Evolutionary conservation across 768 basidiomycete species (phyloP).

Genomic region (Leccinum longicurvipes): DNA sequence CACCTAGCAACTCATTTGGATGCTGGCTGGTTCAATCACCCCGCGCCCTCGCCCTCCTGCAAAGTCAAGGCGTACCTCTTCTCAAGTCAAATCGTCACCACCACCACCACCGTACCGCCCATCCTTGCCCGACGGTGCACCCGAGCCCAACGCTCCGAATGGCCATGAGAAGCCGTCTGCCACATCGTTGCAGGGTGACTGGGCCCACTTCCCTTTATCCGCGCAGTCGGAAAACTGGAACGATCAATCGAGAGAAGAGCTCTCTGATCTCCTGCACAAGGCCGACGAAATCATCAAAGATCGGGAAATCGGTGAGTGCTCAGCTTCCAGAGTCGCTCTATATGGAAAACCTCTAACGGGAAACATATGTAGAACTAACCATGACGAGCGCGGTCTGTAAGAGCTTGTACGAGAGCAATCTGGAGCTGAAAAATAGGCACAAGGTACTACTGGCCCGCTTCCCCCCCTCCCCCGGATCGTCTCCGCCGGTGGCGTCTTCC

Average conservation of each 20-base stretch:
- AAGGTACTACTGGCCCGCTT: slow-evolving; percentile 66
- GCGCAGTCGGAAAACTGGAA: slow-evolving; percentile 46
- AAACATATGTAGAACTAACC: slow-evolving; percentile 50
- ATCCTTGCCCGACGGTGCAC: slow-evolving; percentile 30
- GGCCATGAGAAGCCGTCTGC: slow-evolving; percentile 36
- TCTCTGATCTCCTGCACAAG: slow-evolving; percentile 64
- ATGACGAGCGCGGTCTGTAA: slow-evolving; percentile 67
- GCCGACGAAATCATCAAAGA: slow-evolving; percentile 76
- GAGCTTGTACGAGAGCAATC: slow-evolving; percentile 65
- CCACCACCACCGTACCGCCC: slow-evolving; percentile 62
- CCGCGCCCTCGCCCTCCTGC: slow-evolving; percentile 72
- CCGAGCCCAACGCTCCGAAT: slow-evolving; percentile 13
- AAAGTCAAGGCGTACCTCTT: slow-evolving; percentile 50
- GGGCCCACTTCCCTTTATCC: slow-evolving; percentile 22
- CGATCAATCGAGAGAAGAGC: slow-evolving; percentile 70
- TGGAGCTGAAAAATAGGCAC: slow-evolving; percentile 66
- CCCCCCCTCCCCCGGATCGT: slow-evolving; percentile 42
- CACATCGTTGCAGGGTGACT: slow-evolving; percentile 11
- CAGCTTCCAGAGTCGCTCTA: background rate
- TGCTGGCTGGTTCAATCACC: slow-evolving; percentile 40
- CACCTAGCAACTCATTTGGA: slow-evolving; percentile 33
- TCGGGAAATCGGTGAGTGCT: slow-evolving; percentile 65
- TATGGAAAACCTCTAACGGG: slow-evolving; percentile 9
- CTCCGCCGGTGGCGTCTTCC: slow-evolving; percentile 28
- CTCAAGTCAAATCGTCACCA: slow-evolving; percentile 38